phyloP scores from a whole-genome alignment of 2,329 filamentous ascomycete genomes.

The Onygenales sp. region DNA sequence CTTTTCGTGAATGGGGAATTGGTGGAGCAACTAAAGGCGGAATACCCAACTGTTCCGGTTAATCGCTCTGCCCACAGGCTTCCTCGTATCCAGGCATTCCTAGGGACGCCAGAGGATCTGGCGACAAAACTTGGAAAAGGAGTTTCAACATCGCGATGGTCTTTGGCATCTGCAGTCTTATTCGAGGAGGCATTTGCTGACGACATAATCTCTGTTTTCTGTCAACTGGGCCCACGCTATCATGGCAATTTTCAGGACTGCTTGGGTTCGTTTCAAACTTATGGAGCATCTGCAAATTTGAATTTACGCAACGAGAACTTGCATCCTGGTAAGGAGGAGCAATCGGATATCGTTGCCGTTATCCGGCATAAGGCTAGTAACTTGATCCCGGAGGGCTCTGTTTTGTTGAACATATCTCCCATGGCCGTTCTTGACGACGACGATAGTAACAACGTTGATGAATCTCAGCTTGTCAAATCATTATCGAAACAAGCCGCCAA shows the following conservation, averaged over 20 bases:
- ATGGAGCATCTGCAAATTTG: constrained; percentile 80
- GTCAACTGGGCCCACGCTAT: constrained; percentile 80
- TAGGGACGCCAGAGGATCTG: constrained; percentile 85
- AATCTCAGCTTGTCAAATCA: constrained; percentile 65
- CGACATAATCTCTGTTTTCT: constrained; percentile 83
- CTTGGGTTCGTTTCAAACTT: constrained; percentile 91
- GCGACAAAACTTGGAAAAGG: constrained; percentile 66
- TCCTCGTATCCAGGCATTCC: constrained; percentile 72
- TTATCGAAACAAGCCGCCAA: constrained; percentile 63
- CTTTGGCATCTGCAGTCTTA: constrained; percentile 78
- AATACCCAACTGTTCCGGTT: constrained; percentile 71
- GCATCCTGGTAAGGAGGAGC: constrained; percentile 80
- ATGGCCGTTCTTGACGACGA: constrained; percentile 72
- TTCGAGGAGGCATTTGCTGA: constrained; percentile 83
- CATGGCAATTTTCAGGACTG: constrained; percentile 96
- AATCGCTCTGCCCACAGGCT: constrained; percentile 43
- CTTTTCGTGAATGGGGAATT: constrained; percentile 92
- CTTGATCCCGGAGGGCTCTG: constrained; percentile 69
- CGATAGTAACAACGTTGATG: constrained; percentile 60
- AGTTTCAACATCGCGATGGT: constrained; percentile 71
- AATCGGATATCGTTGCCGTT: constrained; percentile 81
- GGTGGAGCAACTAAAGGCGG: constrained; percentile 79
- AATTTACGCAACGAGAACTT: constrained; percentile 86
- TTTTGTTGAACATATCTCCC: constrained; percentile 76
- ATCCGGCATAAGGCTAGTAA: constrained; percentile 77